These are phyloP conservation scores for Euptelea pleiosperma DNA, from an alignment of 164 flowering plant species.

Conservation along the genomic window DNA sequence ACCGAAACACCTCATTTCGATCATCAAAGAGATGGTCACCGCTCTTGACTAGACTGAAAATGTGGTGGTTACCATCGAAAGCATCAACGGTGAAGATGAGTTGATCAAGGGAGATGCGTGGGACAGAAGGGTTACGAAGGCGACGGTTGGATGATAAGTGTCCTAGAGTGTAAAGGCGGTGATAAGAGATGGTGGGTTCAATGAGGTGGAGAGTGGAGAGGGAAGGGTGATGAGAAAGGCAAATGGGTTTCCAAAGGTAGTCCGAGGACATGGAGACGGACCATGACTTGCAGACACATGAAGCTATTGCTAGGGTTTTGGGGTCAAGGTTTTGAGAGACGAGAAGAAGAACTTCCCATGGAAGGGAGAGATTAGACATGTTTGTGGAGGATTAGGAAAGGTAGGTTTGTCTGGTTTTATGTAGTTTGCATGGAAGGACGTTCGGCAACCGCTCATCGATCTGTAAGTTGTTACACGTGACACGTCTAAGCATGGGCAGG, in stretches of 20 bases:
- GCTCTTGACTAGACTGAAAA: conserved; percentile 11
- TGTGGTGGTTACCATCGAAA: not conserved
- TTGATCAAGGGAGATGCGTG: conserved; percentile 32
- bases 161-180: conserved; percentile 40
- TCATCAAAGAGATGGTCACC: conserved; percentile 16
- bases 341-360: conserved; percentile 47
- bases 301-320: conserved; percentile 44
- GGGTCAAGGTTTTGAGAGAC: conserved; percentile 45
- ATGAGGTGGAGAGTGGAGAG: conserved; percentile 30
- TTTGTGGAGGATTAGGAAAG: no score
- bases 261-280: conserved; percentile 42
- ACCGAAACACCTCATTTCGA: conserved; percentile 37
- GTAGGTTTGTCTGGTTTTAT: no score
- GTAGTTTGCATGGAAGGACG: no score
- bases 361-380: no score
- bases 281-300: conserved; percentile 62
- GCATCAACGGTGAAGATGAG: conserved; percentile 39
- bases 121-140: conserved; percentile 28
- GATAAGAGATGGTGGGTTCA: conserved; percentile 27
- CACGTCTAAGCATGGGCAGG: no score
- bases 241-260: conserved; percentile 52
- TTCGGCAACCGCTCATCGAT: no score
- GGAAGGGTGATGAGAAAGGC: conserved; percentile 45
- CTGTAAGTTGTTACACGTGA: no score
- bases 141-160: conserved; percentile 31